Evolutionary conservation across 768 basidiomycete genomes (phyloP), one percentile per base, ranked within the genome.

Genomic region (Boletus rufocinnamomeus): DNA sequence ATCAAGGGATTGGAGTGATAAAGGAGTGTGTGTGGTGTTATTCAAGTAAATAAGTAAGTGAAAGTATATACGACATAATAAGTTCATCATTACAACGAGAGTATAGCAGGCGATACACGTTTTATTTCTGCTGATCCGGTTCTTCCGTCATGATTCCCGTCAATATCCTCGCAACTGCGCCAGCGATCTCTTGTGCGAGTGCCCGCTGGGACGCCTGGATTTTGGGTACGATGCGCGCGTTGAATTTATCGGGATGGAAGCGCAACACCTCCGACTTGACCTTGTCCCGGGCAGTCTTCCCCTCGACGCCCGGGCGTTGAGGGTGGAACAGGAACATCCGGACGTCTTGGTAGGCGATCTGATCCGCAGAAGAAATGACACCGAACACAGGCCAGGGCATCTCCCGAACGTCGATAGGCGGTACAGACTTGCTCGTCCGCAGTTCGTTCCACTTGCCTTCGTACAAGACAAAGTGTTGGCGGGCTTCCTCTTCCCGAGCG

Each of bases 191-290:
- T 43, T 54, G 58, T 6, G 79, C 77, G 11, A 53, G 54, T 21
- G 63, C 66, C 46, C 69, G 69, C 16, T 83, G 74, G 4, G 64
- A 56, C 5, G 62, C 60, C 6, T 64, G 56, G 9, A 84, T 72
- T 47, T 72, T 77, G 9, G 64, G 61, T 28, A 80, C 52, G 14
- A 80, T 64, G 9, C 65, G 73, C 14, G 64, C 56, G 56, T 78
- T 67, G 62, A 84, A 80, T 62, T 81, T 84, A 60, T 86, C 84
- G 6, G 83, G 81, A 59, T 86, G 83, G 75, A 80, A 86, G 23
- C 77, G 74, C 46, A 82, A 65, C 32, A 84, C 67, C 61, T 85
- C 83, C n/a, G 57, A 60, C 57, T 73, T 77, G 58, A 81, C 57
- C 21, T 68, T 62, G 40, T 78, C 80, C 56, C 69, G 72, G 4